Conservation (phyloP, 73 alveolate species). For the Durusdinium trenchii region DNA sequence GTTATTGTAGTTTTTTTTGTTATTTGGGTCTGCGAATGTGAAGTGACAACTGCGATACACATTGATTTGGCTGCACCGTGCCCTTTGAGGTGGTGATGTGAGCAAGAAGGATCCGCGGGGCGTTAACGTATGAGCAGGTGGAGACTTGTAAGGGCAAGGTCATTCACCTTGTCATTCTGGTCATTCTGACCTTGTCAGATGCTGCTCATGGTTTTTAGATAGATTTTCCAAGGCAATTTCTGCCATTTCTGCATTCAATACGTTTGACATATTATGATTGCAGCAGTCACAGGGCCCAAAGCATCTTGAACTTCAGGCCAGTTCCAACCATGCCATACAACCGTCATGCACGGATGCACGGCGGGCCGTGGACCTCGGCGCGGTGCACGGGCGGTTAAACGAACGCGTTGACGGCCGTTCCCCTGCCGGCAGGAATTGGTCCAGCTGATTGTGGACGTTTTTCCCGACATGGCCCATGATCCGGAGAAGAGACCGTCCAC, state of each 20-base stretch:
- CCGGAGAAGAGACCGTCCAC: conserved; percentile 69
- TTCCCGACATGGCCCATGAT: conserved; percentile 64
- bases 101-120: conserved; percentile 37
- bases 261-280: no score
- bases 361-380: background rate
- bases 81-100: conserved; percentile 27
- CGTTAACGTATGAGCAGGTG: background rate
- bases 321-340: background rate
- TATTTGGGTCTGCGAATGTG: no score
- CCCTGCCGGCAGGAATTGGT: conserved; percentile 50
- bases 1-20: background rate
- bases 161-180: no score
- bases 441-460: conserved; percentile 69
- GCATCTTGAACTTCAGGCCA: no score
- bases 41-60: no score
- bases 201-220: no score
- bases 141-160: background rate
- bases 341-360: background rate
- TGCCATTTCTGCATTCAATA: no score
- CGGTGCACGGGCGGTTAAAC: background rate
- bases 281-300: no score
- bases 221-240: no score
- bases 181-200: no score
- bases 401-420: background rate
- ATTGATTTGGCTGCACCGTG: background rate